Evolutionary conservation across 2,329 filamentous ascomycete genomes (phyloP).

Genomic region (Pseudocercospora macadamiae): DNA sequence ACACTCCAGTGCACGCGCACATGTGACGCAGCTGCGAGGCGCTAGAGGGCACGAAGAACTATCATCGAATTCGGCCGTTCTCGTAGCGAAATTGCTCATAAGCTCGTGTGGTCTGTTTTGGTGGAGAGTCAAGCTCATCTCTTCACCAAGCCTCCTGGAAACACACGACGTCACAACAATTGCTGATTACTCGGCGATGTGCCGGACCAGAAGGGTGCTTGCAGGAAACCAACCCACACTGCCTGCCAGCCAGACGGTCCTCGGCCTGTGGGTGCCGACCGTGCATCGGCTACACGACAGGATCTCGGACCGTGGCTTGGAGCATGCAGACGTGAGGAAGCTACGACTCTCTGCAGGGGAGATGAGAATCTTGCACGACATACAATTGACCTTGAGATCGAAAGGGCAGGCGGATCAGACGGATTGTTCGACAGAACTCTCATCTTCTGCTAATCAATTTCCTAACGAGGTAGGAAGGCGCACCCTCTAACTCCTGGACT

Average conservation of each 20-base stretch:
- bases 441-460: background rate
- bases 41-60: constrained; percentile 1
- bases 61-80: background rate
- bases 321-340: background rate
- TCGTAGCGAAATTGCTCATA: constrained; percentile 3
- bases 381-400: background rate
- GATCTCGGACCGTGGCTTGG: constrained; percentile 3
- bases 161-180: background rate
- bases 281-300: background rate
- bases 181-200: background rate
- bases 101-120: no score
- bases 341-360: background rate
- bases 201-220: background rate
- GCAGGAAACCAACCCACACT: no score
- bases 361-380: constrained; percentile 6
- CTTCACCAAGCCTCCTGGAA: background rate
- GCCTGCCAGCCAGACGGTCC: no score
- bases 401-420: background rate
- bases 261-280: no score
- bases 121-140: background rate
- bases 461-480: background rate
- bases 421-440: background rate
- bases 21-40: background rate
- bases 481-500: background rate
- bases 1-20: background rate